Percentiles rank a stretch among this genome's conserved stretches.
Evolutionary conservation across 1,284 basidiomycete species (phyloP).

Genomic region (Rhodofomes roseus): DNA sequence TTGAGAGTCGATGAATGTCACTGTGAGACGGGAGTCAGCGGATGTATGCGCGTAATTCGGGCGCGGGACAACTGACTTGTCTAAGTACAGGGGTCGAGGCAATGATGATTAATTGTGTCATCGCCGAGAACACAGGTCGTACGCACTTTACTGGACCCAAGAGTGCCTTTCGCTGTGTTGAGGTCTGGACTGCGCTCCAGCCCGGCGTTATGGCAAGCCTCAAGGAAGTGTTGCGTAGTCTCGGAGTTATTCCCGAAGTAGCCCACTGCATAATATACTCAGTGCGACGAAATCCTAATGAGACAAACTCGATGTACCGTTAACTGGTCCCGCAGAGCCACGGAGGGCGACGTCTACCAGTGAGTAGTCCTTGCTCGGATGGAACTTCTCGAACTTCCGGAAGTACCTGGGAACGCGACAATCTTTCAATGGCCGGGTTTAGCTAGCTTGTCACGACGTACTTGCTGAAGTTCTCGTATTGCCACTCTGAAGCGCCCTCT

Average conservation of each 20-base stretch:
- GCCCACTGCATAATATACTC: no score
- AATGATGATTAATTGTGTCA: background rate
- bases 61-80: constrained; percentile 8
- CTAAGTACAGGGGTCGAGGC: background rate
- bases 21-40: constrained; percentile 28
- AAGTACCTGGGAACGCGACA: constrained; percentile 45
- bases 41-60: background rate
- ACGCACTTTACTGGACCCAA: constrained; percentile 52
- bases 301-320: background rate
- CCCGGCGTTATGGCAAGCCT: constrained; percentile 42
- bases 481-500: constrained; percentile 54
- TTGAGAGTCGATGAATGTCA: constrained; percentile 56
- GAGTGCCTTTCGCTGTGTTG: constrained; percentile 44
- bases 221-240: constrained; percentile 40
- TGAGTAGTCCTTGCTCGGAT: constrained; percentile 43
- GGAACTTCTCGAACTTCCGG: constrained; percentile 55
- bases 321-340: constrained; percentile 48
- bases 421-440: no score
- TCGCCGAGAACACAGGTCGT: background rate
- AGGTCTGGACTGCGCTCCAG: constrained; percentile 49
- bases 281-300: no score
- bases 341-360: constrained; percentile 40
- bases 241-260: constrained; percentile 30
- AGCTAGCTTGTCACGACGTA: constrained; percentile 20
- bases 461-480: constrained; percentile 52